Base-by-base conservation (phyloP, 371 early-diverging fungal genomes). In the Actinomortierella ambigua region DNA sequence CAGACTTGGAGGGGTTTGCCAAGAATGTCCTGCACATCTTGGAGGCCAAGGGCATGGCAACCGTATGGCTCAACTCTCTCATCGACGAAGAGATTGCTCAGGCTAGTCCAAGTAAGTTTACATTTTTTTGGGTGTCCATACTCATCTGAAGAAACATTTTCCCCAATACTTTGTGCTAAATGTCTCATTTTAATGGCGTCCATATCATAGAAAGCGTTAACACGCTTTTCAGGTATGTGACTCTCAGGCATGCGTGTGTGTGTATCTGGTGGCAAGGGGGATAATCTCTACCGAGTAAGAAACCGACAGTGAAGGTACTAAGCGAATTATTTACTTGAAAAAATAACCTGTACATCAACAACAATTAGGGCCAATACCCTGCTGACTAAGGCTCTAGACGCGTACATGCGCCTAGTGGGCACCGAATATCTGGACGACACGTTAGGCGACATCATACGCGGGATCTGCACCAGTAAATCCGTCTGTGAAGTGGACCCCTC, bases 351-450 rank as follows among this genome's bases (percentile, higher is more conserved):
- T n/a, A n/a, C n/a, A n/a, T 11, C 34, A 42, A 55, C 29, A 23
- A 27, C 81, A 27, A 77, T 76, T 76, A 88, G 95, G 57, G 93
- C 91, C 3, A 89, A 93, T 53, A 88, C 92, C 5, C 73, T 93
- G 18, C 79, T 88, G 15, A 93, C 94, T 1, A 93, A 93, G 53
- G 86, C 88, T 0, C 75, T 93, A 51, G 95, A 95, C 67, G 84
- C 86, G 24, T 90, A 90, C 62, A 91, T 93, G 92, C 91, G 90
- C 42, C 63, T 86, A 46, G 80, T 86, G n/a, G 93, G 93, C 0
- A 80, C 83, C 50, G 79, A 85, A 20, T 93, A 90, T 61, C 68
- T 93, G 17, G 88, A 90, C 56, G 82, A 82, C 47, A 89, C 90
- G 15, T 73, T 95, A 11, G 89, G 89, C 5, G 76, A 76, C 13